A percentile compares a stretch with the other conserved stretches of the same genome.
Conservation (phyloP, 2,329 filamentous ascomycete genomes). For the Botrytis elliptica region DNA sequence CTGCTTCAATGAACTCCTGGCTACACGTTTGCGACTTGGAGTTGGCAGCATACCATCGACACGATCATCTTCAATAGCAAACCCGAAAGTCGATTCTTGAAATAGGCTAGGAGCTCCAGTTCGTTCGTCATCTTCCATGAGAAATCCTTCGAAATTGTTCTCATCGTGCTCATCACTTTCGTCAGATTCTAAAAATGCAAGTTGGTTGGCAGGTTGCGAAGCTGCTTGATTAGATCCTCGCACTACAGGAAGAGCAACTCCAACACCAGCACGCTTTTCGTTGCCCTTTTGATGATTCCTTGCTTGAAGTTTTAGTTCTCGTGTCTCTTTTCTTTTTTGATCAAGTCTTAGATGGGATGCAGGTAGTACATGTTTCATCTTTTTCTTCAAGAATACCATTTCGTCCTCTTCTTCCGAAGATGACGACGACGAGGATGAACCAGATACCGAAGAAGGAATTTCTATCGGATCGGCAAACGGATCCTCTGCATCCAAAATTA, state of each 20-base stretch:
- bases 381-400: constrained; percentile 35
- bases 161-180: constrained; percentile 33
- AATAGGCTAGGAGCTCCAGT: constrained; percentile 26
- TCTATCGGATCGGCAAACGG: constrained; percentile 26
- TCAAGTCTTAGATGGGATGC: constrained; percentile 67
- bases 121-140: constrained; percentile 25
- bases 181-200: constrained; percentile 27
- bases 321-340: constrained; percentile 44
- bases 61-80: constrained; percentile 37
- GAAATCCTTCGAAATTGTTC: constrained; percentile 16
- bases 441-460: constrained; percentile 25
- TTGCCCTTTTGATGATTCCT: constrained; percentile 28
- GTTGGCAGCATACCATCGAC: constrained; percentile 40
- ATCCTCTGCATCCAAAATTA: constrained; percentile 30
- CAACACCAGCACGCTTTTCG: constrained; percentile 36
- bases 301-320: constrained; percentile 23
- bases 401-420: constrained; percentile 36
- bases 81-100: constrained; percentile 27
- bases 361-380: constrained; percentile 60
- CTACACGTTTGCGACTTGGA: constrained; percentile 29
- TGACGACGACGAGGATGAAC: constrained; percentile 21
- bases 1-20: neutral
- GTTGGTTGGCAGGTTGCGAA: neutral
- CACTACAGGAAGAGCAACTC: constrained; percentile 36
- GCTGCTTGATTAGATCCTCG: neutral